phyloP scores from a whole-genome alignment of 306 rosid genomes.

The Cercis canadensis region DNA sequence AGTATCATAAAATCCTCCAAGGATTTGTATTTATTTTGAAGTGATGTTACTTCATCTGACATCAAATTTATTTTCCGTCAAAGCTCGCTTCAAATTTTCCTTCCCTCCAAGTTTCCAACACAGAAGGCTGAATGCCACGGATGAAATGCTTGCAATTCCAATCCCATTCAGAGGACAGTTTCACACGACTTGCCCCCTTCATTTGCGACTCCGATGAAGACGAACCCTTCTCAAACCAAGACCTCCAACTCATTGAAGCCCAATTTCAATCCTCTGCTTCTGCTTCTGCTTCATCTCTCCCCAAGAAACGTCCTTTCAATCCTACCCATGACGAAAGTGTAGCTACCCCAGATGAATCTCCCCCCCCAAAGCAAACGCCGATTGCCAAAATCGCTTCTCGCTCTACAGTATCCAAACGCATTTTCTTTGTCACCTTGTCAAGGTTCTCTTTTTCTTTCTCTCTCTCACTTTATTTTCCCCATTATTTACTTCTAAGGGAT shows the following conservation, averaged over 20 bases:
- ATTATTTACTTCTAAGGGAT: too few species aligned
- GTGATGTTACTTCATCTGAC: too few species aligned
- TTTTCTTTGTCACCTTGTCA: constrained; percentile 53
- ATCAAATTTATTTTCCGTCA: too few species aligned
- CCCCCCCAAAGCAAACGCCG: constrained; percentile 48
- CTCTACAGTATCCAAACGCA: constrained; percentile 63
- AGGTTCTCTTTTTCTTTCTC: constrained; percentile 48
- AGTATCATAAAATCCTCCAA: too few species aligned
- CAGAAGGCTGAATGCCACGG: too few species aligned
- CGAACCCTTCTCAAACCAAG: constrained; percentile 66
- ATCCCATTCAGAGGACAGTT: too few species aligned
- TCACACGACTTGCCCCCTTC: constrained; percentile 35
- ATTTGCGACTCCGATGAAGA: constrained; percentile 45
- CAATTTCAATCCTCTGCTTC: constrained; percentile 48
- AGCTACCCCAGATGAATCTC: background rate
- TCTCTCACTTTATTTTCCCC: background rate
- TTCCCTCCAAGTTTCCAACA: too few species aligned
- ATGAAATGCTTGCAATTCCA: too few species aligned
- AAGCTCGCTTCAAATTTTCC: too few species aligned
- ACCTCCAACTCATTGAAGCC: constrained; percentile 56
- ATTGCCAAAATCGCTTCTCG: constrained; percentile 64
- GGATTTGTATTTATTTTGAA: too few species aligned
- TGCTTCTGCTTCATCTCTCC: background rate
- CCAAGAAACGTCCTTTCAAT: constrained; percentile 41
- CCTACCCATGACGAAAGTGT: background rate